Base-by-base conservation (phyloP, 768 basidiomycete genomes). In the Boletus tylopilopsis region DNA sequence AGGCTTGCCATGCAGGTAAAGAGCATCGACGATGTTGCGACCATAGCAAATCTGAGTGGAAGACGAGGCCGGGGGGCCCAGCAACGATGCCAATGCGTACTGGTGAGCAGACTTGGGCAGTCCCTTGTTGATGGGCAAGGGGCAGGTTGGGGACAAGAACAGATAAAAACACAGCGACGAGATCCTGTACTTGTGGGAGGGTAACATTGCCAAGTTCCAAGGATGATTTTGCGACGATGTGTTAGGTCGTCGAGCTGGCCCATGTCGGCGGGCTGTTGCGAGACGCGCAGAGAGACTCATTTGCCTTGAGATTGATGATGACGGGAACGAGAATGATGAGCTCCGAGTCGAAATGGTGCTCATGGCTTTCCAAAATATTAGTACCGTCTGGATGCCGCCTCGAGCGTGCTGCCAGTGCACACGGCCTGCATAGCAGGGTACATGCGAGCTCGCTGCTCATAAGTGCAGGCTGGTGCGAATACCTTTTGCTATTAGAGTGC, bases 201-300 rank as follows among this genome's bases (percentile, higher is more conserved):
- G 85, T 74, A 37, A 97, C 68, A 67, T 94, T 96, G n/a, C n/a
- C n/a, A n/a, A n/a, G n/a, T n/a, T 35, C 94, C 94, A 3, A 81
- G 50, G 29, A 99, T 76, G 52, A 95, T 80, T 2, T 72, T 64
- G 5, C 80, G 77, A 4, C 90, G 81, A 8, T 72, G 74, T 2
- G 64, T 57, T 0, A 82, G 81, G 29, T 84, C 78, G 64, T 98
- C 93, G 5, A 99, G 82, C 53, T 93, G 83, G 37, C 95, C 95
- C 43, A 94, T 85, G 58, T 97, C 96, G 6, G 94, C 89, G 2
- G n/a, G 94, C 87, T 0, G 96, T 99, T 1, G 89, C 87, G n/a
- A 99, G 77, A 13, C 95, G 81, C 1, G 96, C 93, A 4, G 94
- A 94, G 7, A 99, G 83, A 56, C 96, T 97, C 95, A 98, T 98